Percentiles rank a stretch among this genome's conserved stretches.
phyloP scores from a whole-genome alignment of 169 alveolate genomes.

The Eimeria sp. region DNA sequence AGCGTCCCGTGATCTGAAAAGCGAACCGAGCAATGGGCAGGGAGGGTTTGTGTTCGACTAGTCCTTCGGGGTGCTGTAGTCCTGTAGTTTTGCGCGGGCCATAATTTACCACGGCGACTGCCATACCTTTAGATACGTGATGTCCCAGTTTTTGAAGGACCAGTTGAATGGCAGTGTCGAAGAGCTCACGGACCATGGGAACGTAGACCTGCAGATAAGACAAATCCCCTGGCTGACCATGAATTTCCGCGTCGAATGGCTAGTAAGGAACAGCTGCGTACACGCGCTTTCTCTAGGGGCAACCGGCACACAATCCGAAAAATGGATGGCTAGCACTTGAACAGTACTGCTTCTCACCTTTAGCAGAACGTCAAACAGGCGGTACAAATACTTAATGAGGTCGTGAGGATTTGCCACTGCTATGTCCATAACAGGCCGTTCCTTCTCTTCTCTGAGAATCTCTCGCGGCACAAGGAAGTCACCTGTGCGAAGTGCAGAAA shows the following conservation, averaged over 20 bases:
- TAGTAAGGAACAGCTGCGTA: background rate
- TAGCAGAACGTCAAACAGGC: conserved; percentile 26
- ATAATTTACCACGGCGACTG: background rate
- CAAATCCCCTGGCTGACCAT: background rate
- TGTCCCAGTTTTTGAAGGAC: conserved; percentile 49
- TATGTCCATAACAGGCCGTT: conserved; percentile 26
- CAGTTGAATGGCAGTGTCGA: conserved; percentile 41
- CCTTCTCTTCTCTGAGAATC: background rate
- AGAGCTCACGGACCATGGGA: conserved; percentile 58
- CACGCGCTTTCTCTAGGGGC: background rate
- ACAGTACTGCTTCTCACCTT: conserved; percentile 6
- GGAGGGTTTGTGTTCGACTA: background rate
- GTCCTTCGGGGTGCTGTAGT: background rate
- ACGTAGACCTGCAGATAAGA: conserved; percentile 44
- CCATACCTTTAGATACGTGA: conserved; percentile 25
- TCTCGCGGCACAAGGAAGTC: conserved; percentile 71
- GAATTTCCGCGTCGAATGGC: background rate
- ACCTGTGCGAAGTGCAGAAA: conserved; percentile 18
- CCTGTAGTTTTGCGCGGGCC: background rate
- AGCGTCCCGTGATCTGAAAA: conserved; percentile 6
- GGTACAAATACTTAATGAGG: conserved; percentile 50
- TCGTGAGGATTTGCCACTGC: conserved; percentile 59
- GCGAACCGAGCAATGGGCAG: background rate
- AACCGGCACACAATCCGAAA: background rate
- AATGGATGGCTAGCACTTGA: background rate